phyloP scores from a whole-genome alignment of 1,139 yeast genomes.

The Suhomyces panamericanus region DNA sequence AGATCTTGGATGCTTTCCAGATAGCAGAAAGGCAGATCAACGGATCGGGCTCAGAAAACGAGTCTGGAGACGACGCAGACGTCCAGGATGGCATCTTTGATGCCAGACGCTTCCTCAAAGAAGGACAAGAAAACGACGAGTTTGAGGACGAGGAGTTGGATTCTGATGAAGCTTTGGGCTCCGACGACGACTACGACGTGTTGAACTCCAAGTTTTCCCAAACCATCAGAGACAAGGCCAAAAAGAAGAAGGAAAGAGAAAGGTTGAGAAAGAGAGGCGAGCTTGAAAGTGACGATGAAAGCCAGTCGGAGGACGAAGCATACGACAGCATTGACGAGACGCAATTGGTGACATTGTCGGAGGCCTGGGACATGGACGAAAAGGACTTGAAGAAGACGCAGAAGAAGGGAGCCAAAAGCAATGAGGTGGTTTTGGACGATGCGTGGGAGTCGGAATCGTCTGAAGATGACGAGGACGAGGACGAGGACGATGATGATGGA shows the following conservation, averaged over 20 bases:
- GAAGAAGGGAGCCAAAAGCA: conserved; percentile 17
- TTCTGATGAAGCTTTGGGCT: conserved; percentile 75
- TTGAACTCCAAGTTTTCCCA: conserved; percentile 68
- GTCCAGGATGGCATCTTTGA: conserved; percentile 46
- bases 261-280: conserved; percentile 22
- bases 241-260: conserved; percentile 32
- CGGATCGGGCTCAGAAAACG: conserved; percentile 16
- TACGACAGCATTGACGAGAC: conserved; percentile 67
- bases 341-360: conserved; percentile 74
- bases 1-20: conserved; percentile 47
- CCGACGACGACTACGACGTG: conserved; percentile 73
- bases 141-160: conserved; percentile 70
- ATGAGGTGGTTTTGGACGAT: conserved; percentile 46
- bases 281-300: conserved; percentile 15
- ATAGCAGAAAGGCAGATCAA: conserved; percentile 45
- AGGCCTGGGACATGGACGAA: conserved; percentile 86
- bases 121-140: conserved; percentile 26
- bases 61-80: conserved; percentile 21
- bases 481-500: conserved; percentile 16
- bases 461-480: conserved; percentile 7
- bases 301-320: conserved; percentile 36
- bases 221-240: conserved; percentile 57
- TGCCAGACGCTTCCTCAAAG: conserved; percentile 38
- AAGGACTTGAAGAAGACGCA: conserved; percentile 36
- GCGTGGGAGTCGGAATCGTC: conserved; percentile 33